Evolutionary conservation across 2,329 filamentous ascomycete species (phyloP).

Genomic region (Calonectria pteridis): DNA sequence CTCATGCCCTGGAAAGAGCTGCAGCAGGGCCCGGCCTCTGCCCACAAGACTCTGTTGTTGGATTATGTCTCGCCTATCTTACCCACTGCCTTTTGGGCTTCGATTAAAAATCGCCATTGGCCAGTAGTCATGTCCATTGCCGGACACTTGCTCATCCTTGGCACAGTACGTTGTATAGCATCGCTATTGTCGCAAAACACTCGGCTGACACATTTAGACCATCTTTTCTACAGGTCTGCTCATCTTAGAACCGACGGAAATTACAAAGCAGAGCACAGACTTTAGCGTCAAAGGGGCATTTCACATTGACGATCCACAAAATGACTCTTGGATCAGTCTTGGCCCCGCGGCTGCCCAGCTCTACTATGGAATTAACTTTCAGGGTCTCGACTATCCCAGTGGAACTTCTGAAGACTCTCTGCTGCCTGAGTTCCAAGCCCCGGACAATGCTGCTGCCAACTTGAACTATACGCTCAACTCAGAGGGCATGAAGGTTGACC

Average conservation of each 20-base stretch:
- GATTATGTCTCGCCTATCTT: slow-evolving; percentile 48
- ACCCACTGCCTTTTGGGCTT: slow-evolving; percentile 37
- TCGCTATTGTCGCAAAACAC: not conserved
- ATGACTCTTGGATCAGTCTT: slow-evolving; percentile 18
- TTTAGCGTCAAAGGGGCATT: slow-evolving; percentile 33
- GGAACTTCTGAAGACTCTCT: slow-evolving; percentile 33
- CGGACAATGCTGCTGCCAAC: slow-evolving; percentile 9
- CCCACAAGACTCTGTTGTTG: slow-evolving; percentile 41
- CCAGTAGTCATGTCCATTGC: slow-evolving; percentile 39
- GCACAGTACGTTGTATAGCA: slow-evolving; percentile 36
- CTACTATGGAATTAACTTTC: slow-evolving; percentile 35
- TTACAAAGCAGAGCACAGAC: slow-evolving; percentile 34
- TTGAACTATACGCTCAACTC: slow-evolving; percentile 34
- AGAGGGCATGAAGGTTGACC: slow-evolving; percentile 38
- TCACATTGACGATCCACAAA: slow-evolving; percentile 23
- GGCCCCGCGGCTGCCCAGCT: slow-evolving; percentile 32
- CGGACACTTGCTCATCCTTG: slow-evolving; percentile 44
- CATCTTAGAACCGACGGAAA: slow-evolving; percentile 42
- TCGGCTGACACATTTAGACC: slow-evolving; percentile 23
- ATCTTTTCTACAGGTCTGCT: slow-evolving; percentile 48
- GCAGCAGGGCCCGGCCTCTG: slow-evolving; percentile 27
- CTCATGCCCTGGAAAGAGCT: slow-evolving; percentile 46
- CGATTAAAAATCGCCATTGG: slow-evolving; percentile 42
- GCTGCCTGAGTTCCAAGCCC: slow-evolving; percentile 28
- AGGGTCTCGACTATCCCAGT: slow-evolving; percentile 32